Percentiles rank a stretch among this genome's conserved stretches.
These are phyloP conservation scores for Bjerkandera adusta DNA, from an alignment of 1,284 basidiomycete species.

Conservation along the genomic window DNA sequence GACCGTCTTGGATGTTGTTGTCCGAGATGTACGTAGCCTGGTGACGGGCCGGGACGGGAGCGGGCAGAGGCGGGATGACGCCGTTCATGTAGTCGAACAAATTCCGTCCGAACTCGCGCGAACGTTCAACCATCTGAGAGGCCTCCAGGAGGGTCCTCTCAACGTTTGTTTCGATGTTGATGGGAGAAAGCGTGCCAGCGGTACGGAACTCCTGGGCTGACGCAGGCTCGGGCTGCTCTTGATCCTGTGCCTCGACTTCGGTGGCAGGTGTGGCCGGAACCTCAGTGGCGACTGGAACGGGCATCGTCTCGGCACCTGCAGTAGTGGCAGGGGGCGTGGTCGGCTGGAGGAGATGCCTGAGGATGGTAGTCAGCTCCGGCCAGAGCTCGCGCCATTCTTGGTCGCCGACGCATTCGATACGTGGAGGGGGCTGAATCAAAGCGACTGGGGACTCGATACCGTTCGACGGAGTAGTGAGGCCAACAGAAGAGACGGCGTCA, in stretches of 20 bases:
- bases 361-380: slow-evolving; percentile 29
- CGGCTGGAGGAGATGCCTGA: slow-evolving; percentile 30
- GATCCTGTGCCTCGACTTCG: slow-evolving; percentile 12
- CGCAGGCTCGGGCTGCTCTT: not conserved
- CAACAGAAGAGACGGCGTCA: not conserved
- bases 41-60: slow-evolving; percentile 1
- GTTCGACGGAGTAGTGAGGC: slow-evolving; percentile 10
- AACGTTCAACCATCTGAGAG: slow-evolving; percentile 11
- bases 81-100: slow-evolving; percentile 11
- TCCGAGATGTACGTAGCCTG: slow-evolving; percentile 61
- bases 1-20: slow-evolving; percentile 72
- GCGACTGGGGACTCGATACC: not conserved
- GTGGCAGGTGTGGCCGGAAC: slow-evolving; percentile 21
- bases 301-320: not conserved
- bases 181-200: slow-evolving; percentile 1
- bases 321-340: slow-evolving; percentile 12
- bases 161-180: slow-evolving; percentile 10
- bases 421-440: slow-evolving; percentile 18
- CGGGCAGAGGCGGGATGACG: slow-evolving; percentile 1
- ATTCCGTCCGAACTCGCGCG: slow-evolving; percentile 4
- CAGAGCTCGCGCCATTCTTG: slow-evolving; percentile 30
- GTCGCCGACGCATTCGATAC: slow-evolving; percentile 24
- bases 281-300: not conserved
- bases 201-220: slow-evolving; percentile 1
- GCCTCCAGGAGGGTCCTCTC: slow-evolving; percentile 29